Conservation (phyloP, 345 rosid genomes). For the Aquilaria malaccensis region DNA sequence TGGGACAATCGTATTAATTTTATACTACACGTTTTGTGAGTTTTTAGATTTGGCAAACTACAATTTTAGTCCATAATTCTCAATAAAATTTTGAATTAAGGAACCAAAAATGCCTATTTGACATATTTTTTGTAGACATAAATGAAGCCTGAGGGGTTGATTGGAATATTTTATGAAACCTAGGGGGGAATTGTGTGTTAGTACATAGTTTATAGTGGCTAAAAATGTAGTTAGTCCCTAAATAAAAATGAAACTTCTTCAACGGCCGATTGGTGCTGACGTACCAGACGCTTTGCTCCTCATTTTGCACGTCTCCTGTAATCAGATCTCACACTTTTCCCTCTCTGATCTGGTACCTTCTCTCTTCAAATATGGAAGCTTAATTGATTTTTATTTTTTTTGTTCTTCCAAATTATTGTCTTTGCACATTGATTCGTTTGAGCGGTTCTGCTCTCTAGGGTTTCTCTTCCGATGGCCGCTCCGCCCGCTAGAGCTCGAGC, state of each 20-base stretch:
- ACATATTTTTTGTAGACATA: too few relatives aligned
- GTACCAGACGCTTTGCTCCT: slow-evolving; percentile 26
- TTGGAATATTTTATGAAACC: too few relatives aligned
- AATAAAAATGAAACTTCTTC: slow-evolving; percentile 1
- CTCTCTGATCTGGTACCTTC: slow-evolving; percentile 29
- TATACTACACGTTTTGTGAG: too few relatives aligned
- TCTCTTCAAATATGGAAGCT: neutral
- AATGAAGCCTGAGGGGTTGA: too few relatives aligned
- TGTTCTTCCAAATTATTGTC: neutral
- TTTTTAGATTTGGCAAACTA: too few relatives aligned
- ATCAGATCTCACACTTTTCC: slow-evolving; percentile 23
- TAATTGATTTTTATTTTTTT: neutral
- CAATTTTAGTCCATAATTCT: too few relatives aligned
- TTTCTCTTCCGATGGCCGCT: slow-evolving; percentile 43
- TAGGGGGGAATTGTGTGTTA: too few relatives aligned
- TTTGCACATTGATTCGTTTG: neutral
- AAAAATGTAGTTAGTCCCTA: neutral
- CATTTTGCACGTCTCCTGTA: slow-evolving; percentile 15
- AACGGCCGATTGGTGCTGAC: slow-evolving; percentile 47
- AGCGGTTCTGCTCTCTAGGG: slow-evolving; percentile 1
- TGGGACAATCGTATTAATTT: too few relatives aligned
- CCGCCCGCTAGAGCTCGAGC: slow-evolving; percentile 81
- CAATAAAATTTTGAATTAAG: too few relatives aligned
- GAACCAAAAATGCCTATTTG: too few relatives aligned
- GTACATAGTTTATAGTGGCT: too few relatives aligned